Conservation (phyloP, 2,329 filamentous ascomycete genomes). For the Orbilia ellipsospora region DNA sequence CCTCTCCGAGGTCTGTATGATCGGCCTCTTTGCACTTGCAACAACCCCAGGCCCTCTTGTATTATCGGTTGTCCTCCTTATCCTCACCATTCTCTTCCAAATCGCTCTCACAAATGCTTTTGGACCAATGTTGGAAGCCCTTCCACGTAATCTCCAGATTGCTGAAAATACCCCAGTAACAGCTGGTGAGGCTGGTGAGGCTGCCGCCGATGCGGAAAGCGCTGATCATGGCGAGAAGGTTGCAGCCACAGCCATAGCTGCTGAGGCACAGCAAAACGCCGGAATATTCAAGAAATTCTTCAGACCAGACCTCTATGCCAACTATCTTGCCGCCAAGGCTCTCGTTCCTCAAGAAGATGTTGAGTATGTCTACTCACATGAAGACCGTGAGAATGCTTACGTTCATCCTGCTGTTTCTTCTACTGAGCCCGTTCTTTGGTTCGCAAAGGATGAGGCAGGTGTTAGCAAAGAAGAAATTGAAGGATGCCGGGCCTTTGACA, state of each 20-base stretch:
- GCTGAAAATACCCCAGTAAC: slow-evolving; percentile 66
- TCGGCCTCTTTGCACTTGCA: slow-evolving; percentile 82
- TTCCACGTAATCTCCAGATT: slow-evolving; percentile 78
- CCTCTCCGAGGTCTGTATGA: slow-evolving; percentile 81
- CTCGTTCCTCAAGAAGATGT: slow-evolving; percentile 72
- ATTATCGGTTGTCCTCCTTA: slow-evolving; percentile 78
- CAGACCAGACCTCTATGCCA: slow-evolving; percentile 79
- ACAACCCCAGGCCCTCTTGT: slow-evolving; percentile 75
- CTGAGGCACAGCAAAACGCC: slow-evolving; percentile 66
- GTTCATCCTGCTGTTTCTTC: slow-evolving; percentile 76
- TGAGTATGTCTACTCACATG: slow-evolving; percentile 71
- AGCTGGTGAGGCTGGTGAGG: slow-evolving; percentile 59
- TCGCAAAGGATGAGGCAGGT: slow-evolving; percentile 78
- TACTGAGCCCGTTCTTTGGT: slow-evolving; percentile 79
- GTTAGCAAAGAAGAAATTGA: slow-evolving; percentile 80
- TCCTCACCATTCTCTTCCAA: slow-evolving; percentile 82
- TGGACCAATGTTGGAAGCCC: slow-evolving; percentile 78
- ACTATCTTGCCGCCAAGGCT: slow-evolving; percentile 76
- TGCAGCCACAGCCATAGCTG: slow-evolving; percentile 61
- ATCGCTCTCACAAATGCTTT: slow-evolving; percentile 78
- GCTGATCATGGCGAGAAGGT: slow-evolving; percentile 59
- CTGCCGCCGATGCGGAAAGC: slow-evolving; percentile 59
- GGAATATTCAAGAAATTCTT: slow-evolving; percentile 75
- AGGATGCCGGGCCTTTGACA: slow-evolving; percentile 74
- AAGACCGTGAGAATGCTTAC: slow-evolving; percentile 76